Conservation (phyloP, 768 basidiomycete species). For the Clitopilus hobsonii region DNA sequence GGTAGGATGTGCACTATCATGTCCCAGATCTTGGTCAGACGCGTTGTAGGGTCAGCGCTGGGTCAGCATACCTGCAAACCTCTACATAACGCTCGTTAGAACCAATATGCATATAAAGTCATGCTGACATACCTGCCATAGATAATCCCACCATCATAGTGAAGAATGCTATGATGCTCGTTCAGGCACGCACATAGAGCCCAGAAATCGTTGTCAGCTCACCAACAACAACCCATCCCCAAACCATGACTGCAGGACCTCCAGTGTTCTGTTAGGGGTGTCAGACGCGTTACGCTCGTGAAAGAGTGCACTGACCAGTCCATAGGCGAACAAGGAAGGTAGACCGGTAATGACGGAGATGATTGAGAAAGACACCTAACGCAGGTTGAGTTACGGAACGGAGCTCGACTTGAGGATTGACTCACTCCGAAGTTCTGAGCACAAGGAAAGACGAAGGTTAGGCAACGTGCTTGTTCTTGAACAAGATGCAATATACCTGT, state of each 20-base stretch:
- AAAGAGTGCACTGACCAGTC: conserved; percentile 43
- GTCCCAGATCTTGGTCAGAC: background rate
- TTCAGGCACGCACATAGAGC: background rate
- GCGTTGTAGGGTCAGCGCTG: background rate
- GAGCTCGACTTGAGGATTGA: background rate
- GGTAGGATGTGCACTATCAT: conserved; percentile 60
- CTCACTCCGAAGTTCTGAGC: conserved; percentile 1
- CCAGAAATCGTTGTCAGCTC: conserved; percentile 12
- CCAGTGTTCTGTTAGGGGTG: conserved; percentile 53
- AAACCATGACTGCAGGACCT: conserved; percentile 74
- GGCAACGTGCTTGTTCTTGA: background rate
- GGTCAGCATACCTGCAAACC: conserved; percentile 37
- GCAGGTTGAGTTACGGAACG: background rate
- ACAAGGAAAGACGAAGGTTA: background rate
- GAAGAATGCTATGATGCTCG: conserved; percentile 44
- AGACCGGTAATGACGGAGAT: conserved; percentile 74
- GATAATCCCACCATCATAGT: conserved; percentile 70
- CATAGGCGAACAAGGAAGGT: conserved; percentile 64
- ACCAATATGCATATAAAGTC: background rate
- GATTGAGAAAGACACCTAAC: conserved; percentile 63
- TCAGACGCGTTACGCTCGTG: background rate
- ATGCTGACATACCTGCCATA: conserved; percentile 57
- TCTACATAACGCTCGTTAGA: conserved; percentile 22
- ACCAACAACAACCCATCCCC: conserved; percentile 69
- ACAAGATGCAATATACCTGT: conserved; percentile 34